Percentiles rank a stretch among this genome's conserved stretches.
phyloP scores from a whole-genome alignment of 148 eudicot genomes.

The Pouteria glomerata region DNA sequence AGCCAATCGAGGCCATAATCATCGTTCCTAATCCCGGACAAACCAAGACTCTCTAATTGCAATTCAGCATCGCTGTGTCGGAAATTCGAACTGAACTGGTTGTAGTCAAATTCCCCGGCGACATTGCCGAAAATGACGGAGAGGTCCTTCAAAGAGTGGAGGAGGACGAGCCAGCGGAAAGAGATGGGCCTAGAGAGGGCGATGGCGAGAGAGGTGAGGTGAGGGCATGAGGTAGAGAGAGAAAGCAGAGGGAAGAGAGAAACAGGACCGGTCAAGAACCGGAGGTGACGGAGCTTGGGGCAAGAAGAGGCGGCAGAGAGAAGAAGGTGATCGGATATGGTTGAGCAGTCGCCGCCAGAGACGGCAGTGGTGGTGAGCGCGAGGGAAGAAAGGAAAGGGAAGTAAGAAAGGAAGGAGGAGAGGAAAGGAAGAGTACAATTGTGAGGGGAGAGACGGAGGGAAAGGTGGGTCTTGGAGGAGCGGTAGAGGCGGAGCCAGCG shows the following conservation, averaged over 20 bases:
- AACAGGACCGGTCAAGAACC: slow-evolving; percentile 30
- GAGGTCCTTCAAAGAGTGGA: slow-evolving; percentile 29
- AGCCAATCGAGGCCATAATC: slow-evolving; percentile 44
- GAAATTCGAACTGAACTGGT: background rate
- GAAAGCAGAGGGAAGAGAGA: slow-evolving; percentile 29
- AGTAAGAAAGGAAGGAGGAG: slow-evolving; percentile 32
- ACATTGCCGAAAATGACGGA: slow-evolving; percentile 13
- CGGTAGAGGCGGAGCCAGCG: slow-evolving; percentile 69
- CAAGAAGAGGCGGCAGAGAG: slow-evolving; percentile 26
- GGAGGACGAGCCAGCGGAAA: slow-evolving; percentile 31
- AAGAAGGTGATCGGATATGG: slow-evolving; percentile 22
- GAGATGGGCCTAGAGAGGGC: slow-evolving; percentile 41
- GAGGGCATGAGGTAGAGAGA: slow-evolving; percentile 33
- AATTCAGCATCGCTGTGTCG: slow-evolving; percentile 9
- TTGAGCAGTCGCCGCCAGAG: slow-evolving; percentile 1
- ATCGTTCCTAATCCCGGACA: slow-evolving; percentile 29
- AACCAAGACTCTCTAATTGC: slow-evolving; percentile 28
- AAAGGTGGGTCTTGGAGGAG: slow-evolving; percentile 40
- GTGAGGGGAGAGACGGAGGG: slow-evolving; percentile 29
- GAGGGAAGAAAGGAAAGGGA: slow-evolving; percentile 31
- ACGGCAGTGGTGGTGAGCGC: slow-evolving; percentile 32
- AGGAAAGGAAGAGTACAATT: slow-evolving; percentile 15
- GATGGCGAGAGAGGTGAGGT: slow-evolving; percentile 38
- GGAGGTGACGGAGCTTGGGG: slow-evolving; percentile 32
- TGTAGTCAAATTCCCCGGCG: background rate